Evolutionary conservation across 768 basidiomycete genomes (phyloP), one percentile per base, ranked within the genome.

Genomic region (Hydnomerulius pinastri): DNA sequence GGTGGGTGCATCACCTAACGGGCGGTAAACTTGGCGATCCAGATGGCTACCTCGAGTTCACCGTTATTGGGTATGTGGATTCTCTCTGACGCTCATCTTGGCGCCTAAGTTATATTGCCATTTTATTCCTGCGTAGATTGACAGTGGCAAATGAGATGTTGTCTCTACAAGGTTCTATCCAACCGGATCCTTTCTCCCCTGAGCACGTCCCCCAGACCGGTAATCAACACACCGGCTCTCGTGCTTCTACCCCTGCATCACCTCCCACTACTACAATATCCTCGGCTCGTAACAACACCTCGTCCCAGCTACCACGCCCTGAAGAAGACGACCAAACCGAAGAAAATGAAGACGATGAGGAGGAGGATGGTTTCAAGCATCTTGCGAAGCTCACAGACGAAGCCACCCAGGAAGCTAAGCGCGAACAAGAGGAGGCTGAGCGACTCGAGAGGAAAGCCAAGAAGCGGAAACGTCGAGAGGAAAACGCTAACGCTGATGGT

Each of bases 81-180:
- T 18, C 13, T 25, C 3, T 13, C 13, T 32, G 15, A 38, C n/a
- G 12, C 28, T 44, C 29, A 24, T 18, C 17, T 21, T 13, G 3
- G 5, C 15, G 21, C 13, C 20, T 21, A 6, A 5, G 15, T 6
- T 20, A 13, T 7, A 27, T 20, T 41, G 5, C 8, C 17, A 15
- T 27, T 41, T 20, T 5, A 41, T 13, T 51, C 38, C 18, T 32
- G 50, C 43, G 32, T 61, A 97, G 94, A 21, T 66, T 94, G 51
- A 93, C 86, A 12, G 82, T 94, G 28, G 92, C 92, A 27, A 95
- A 97, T 62, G 88, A 95, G 63, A 95, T 96, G 92, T 72, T 97
- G 17, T 95, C 92, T 2, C 71, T 97, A 11, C 77, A 90, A 25
- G 93, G 93, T 8, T 93, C 92, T 3, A 74, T 94, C 51, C 89